A percentile compares a stretch with the other conserved stretches of the same genome.
Conservation (phyloP, 2,329 filamentous ascomycete genomes). For the Scytalidium sp. region DNA sequence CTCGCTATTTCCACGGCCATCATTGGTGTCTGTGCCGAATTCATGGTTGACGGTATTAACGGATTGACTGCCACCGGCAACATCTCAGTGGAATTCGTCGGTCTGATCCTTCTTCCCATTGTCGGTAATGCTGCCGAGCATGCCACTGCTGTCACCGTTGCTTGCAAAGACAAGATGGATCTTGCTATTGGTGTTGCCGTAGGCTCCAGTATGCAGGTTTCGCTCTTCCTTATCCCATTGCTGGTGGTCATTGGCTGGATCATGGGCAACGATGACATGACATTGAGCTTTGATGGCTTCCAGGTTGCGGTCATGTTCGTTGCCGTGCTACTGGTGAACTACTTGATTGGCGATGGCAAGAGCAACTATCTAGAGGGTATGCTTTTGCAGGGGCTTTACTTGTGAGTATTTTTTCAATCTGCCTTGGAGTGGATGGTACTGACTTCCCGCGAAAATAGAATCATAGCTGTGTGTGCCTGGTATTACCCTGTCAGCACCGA, state of each 20-base stretch:
- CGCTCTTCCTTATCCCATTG: slow-evolving; percentile 76
- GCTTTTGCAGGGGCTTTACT: slow-evolving; percentile 25
- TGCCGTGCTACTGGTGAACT: slow-evolving; percentile 80
- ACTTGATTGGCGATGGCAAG: slow-evolving; percentile 78
- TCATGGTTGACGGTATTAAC: slow-evolving; percentile 73
- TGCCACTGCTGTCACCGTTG: slow-evolving; percentile 80
- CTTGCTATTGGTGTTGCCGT: slow-evolving; percentile 78
- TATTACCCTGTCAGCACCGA: slow-evolving; percentile 12
- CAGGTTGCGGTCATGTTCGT: slow-evolving; percentile 85
- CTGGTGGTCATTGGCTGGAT: slow-evolving; percentile 79
- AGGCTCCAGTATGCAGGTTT: slow-evolving; percentile 80
- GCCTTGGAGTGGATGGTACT: too few species aligned
- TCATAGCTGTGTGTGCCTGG: slow-evolving; percentile 19
- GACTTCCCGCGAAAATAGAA: too few species aligned
- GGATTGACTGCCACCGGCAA: slow-evolving; percentile 65
- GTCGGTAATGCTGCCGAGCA: slow-evolving; percentile 82
- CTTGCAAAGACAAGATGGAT: slow-evolving; percentile 72
- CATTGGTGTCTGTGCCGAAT: slow-evolving; percentile 74
- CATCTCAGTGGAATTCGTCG: slow-evolving; percentile 78
- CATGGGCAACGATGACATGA: slow-evolving; percentile 64
- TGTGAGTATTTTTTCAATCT: too few species aligned
- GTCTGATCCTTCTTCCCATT: slow-evolving; percentile 76
- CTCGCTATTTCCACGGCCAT: slow-evolving; percentile 69
- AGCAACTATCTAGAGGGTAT: slow-evolving; percentile 47
- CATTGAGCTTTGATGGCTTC: slow-evolving; percentile 72